Conservation (phyloP, 495 filamentous ascomycete species). For the Penicillium diatomitis region DNA sequence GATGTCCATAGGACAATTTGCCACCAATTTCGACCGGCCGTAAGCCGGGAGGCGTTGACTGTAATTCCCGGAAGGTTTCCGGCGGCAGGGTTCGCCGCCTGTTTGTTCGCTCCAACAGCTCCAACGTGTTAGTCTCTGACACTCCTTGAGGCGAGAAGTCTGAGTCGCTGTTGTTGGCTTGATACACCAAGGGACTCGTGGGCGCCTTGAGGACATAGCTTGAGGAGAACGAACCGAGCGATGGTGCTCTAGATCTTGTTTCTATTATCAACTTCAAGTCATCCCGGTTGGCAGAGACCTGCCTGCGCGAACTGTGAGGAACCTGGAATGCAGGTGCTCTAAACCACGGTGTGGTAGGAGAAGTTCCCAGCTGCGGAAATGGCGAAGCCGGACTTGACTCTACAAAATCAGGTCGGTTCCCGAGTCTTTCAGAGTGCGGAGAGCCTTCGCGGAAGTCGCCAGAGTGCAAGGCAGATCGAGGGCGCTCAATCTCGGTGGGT, state of each 20-base stretch:
- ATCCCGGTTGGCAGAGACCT: conserved; percentile 6
- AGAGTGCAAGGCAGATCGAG: conserved; percentile 77
- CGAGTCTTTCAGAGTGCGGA: conserved; percentile 16
- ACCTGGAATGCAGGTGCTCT: conserved; percentile 18
- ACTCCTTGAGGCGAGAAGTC: conserved; percentile 48
- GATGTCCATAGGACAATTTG: conserved; percentile 17
- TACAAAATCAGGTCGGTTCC: conserved; percentile 14
- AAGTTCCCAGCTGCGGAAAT: conserved; percentile 27
- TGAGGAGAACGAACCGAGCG: conserved; percentile 67
- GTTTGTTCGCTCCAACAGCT: conserved; percentile 37
- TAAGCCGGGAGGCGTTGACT: conserved; percentile 23
- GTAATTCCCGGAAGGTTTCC: conserved; percentile 38
- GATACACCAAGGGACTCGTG: conserved; percentile 86
- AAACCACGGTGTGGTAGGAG: conserved; percentile 45
- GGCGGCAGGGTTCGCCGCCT: conserved; percentile 55
- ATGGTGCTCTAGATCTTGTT: conserved; percentile 45
- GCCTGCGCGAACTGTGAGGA: conserved; percentile 4
- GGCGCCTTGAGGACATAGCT: conserved; percentile 80
- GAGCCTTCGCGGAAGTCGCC: conserved; percentile 72
- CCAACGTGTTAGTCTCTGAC: conserved; percentile 15
- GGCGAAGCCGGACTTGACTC: conserved; percentile 8
- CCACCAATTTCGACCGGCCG: conserved; percentile 9
- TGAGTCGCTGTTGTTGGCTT: conserved; percentile 77
- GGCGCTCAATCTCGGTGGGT: conserved; percentile 62
- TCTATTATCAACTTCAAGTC: conserved; percentile 10